phyloP scores from a whole-genome alignment of 2,329 filamentous ascomycete genomes.

The Alternaria sp. region DNA sequence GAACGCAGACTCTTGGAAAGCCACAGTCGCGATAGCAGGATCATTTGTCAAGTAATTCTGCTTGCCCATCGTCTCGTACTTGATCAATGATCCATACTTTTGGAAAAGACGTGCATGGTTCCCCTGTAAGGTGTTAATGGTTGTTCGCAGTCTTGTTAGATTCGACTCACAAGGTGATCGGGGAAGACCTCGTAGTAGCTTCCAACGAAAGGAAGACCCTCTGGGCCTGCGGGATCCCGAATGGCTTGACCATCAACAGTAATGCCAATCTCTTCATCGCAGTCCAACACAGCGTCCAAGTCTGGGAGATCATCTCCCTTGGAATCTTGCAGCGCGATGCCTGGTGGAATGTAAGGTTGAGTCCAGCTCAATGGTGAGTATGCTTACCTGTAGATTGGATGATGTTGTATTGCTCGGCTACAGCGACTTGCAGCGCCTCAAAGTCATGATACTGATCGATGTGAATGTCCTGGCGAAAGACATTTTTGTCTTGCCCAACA shows the following conservation, averaged over 20 bases:
- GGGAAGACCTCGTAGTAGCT: conserved; percentile 26
- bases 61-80: conserved; percentile 20
- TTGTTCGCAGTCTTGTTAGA: background rate
- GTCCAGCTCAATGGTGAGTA: background rate
- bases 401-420: conserved; percentile 28
- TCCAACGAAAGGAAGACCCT: conserved; percentile 24
- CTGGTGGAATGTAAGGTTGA: background rate
- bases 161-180: conserved; percentile 22
- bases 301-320: conserved; percentile 19
- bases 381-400: conserved; percentile 18
- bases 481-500: conserved; percentile 22
- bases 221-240: conserved; percentile 19
- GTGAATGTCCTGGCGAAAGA: conserved; percentile 26
- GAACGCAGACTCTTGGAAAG: conserved; percentile 21
- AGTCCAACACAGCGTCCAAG: conserved; percentile 23
- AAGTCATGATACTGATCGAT: conserved; percentile 28
- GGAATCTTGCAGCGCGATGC: conserved; percentile 23
- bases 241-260: conserved; percentile 22
- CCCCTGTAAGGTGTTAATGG: conserved; percentile 8
- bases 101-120: conserved; percentile 25
- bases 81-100: conserved; percentile 22
- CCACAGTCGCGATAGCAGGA: conserved; percentile 19
- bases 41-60: conserved; percentile 21
- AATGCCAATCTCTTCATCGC: conserved; percentile 22
- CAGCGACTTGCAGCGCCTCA: conserved; percentile 22